A percentile compares a stretch with the other conserved stretches of the same genome.
Conservation (phyloP, 2,329 filamentous ascomycete genomes). For the Sarocladium oryzae region DNA sequence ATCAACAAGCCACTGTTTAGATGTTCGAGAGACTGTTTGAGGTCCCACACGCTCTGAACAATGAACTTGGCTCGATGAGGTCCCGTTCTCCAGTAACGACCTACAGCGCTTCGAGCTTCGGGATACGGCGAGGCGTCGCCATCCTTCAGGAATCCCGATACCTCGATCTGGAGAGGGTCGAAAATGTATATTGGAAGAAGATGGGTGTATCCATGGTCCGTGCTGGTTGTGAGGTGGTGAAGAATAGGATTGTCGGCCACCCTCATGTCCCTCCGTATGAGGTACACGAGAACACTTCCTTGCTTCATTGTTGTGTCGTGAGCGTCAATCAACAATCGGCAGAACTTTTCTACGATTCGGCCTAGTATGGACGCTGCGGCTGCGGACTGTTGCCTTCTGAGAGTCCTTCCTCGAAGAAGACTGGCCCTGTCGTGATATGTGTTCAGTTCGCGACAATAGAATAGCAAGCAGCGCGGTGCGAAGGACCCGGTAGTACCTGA, state of each 20-base stretch:
- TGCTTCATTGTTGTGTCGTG: conserved; percentile 23
- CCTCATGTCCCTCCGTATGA: conserved; percentile 67
- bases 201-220: conserved; percentile 55
- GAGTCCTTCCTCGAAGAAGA: neutral
- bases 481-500: too few relatives aligned
- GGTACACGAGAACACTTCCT: conserved; percentile 57
- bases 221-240: conserved; percentile 44
- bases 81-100: conserved; percentile 67
- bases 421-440: too few relatives aligned
- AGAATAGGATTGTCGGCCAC: conserved; percentile 70
- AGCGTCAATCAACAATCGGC: too few relatives aligned
- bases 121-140: conserved; percentile 57
- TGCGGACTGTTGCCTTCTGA: too few relatives aligned
- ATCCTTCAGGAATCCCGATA: conserved; percentile 63
- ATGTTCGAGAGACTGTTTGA: conserved; percentile 56
- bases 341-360: too few relatives aligned
- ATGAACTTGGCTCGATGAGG: conserved; percentile 66
- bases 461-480: too few relatives aligned
- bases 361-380: too few relatives aligned
- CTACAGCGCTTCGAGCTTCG: conserved; percentile 58
- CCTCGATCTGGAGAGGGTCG: conserved; percentile 63
- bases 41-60: conserved; percentile 64
- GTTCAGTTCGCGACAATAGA: too few relatives aligned
- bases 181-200: conserved; percentile 67
- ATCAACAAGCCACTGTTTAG: conserved; percentile 56